These are phyloP conservation scores for Chaetothyriales sp. DNA, from an alignment of 2,329 filamentous ascomycete genomes.

Conservation along the genomic window DNA sequence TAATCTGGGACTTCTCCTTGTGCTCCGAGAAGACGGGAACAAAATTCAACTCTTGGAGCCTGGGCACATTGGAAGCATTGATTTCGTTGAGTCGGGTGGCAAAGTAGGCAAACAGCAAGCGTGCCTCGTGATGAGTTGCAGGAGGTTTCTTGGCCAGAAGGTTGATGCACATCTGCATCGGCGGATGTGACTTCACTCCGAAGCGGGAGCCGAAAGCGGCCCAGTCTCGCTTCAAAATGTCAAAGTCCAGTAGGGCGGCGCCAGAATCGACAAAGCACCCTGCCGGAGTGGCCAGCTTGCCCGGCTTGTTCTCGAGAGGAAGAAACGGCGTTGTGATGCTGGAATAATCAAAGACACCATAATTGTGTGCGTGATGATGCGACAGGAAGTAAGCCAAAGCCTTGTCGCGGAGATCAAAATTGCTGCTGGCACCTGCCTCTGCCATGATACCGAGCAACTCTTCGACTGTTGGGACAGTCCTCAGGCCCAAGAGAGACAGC, in stretches of 20 bases:
- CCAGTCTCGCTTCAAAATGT: slow-evolving; percentile 62
- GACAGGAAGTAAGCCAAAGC: slow-evolving; percentile 71
- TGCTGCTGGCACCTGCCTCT: slow-evolving; percentile 39
- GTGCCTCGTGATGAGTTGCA: slow-evolving; percentile 50
- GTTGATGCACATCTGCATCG: slow-evolving; percentile 62
- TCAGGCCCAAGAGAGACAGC: slow-evolving; percentile 58
- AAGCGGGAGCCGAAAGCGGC: slow-evolving; percentile 71
- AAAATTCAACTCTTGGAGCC: slow-evolving; percentile 52
- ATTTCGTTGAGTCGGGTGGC: slow-evolving; percentile 64
- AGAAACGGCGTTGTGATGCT: slow-evolving; percentile 48
- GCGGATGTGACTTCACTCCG: slow-evolving; percentile 70
- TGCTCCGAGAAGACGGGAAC: slow-evolving; percentile 47
- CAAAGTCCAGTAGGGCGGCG: slow-evolving; percentile 65
- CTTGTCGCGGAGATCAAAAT: slow-evolving; percentile 46
- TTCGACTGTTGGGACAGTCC: slow-evolving; percentile 53
- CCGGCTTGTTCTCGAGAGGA: slow-evolving; percentile 51
- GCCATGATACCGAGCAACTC: slow-evolving; percentile 71
- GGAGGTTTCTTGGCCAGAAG: slow-evolving; percentile 61
- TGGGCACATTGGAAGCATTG: slow-evolving; percentile 44
- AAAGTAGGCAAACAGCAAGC: slow-evolving; percentile 69
- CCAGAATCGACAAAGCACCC: slow-evolving; percentile 72
- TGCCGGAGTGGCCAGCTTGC: slow-evolving; percentile 54
- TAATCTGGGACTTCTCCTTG: slow-evolving; percentile 25
- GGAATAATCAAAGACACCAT: slow-evolving; percentile 50
- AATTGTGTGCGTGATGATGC: slow-evolving; percentile 66